A percentile compares a stretch with the other conserved stretches of the same genome.
These are phyloP conservation scores for Paracoccidioides brasiliensis DNA, from an alignment of 2,329 filamentous ascomycete genomes.

Conservation along the genomic window DNA sequence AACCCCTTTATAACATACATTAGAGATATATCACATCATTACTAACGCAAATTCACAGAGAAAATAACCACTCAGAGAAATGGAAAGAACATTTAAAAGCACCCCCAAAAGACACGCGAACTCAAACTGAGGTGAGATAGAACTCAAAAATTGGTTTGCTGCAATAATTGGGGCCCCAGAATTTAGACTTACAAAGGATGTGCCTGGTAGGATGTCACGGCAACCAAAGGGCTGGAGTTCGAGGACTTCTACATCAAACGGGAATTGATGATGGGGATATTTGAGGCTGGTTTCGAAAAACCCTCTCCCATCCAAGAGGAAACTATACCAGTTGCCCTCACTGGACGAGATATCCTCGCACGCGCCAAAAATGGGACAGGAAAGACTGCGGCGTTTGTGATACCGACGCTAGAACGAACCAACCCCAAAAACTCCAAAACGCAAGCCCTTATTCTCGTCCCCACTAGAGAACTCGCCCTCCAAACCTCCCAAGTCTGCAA, in stretches of 20 bases:
- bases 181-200: constrained; percentile 8
- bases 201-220: constrained; percentile 71
- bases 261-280: constrained; percentile 96
- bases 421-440: constrained; percentile 95
- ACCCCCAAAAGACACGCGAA: constrained; percentile 35
- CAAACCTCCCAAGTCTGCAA: constrained; percentile 99
- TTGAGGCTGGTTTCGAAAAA: constrained; percentile 97
- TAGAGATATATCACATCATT: not conserved
- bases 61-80: constrained; percentile 24
- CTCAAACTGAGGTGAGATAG: constrained; percentile 36
- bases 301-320: constrained; percentile 99
- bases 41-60: constrained; percentile 18
- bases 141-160: not conserved
- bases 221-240: constrained; percentile 93
- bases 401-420: constrained; percentile 86
- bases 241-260: constrained; percentile 94
- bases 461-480: constrained; percentile 89
- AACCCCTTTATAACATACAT: not conserved
- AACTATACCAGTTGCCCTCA: constrained; percentile 90
- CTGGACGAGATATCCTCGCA: constrained; percentile 86
- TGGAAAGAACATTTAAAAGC: constrained; percentile 36
- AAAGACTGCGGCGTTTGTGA: constrained; percentile 96
- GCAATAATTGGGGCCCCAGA: not conserved
- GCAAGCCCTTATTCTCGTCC: constrained; percentile 90
- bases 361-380: constrained; percentile 97